A percentile compares a stretch with the other conserved stretches of the same genome.
Conservation (phyloP, 2,329 filamentous ascomycete genomes). For the Elsinoe necatrix region DNA sequence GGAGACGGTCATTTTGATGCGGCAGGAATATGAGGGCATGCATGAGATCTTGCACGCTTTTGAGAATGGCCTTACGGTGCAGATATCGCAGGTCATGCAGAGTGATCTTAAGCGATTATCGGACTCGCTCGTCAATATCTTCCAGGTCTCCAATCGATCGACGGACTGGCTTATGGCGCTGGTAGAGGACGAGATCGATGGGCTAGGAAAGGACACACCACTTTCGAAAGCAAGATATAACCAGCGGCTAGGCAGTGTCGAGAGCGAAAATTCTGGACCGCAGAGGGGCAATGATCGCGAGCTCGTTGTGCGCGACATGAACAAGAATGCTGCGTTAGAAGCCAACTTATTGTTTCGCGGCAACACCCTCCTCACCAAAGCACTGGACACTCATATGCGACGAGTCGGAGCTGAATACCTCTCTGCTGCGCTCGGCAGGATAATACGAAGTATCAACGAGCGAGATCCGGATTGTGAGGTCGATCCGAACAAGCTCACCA, state of each 20-base stretch:
- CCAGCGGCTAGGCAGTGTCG: slow-evolving; percentile 61
- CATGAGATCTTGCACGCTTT: slow-evolving; percentile 80
- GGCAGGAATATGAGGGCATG: slow-evolving; percentile 74
- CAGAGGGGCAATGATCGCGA: slow-evolving; percentile 49
- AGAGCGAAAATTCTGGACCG: slow-evolving; percentile 47
- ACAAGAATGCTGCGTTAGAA: slow-evolving; percentile 71
- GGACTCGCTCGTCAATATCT: slow-evolving; percentile 86
- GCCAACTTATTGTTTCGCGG: slow-evolving; percentile 92
- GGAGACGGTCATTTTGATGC: slow-evolving; percentile 81
- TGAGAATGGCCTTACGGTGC: slow-evolving; percentile 69
- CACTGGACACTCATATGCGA: slow-evolving; percentile 92
- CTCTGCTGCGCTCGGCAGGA: slow-evolving; percentile 76
- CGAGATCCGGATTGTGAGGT: slow-evolving; percentile 90
- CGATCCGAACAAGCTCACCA: slow-evolving; percentile 69
- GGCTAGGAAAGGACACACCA: slow-evolving; percentile 71
- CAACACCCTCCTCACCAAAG: slow-evolving; percentile 87
- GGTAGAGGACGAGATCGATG: slow-evolving; percentile 95
- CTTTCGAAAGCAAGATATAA: slow-evolving; percentile 60
- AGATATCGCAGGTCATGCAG: slow-evolving; percentile 72
- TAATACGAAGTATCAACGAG: slow-evolving; percentile 81
- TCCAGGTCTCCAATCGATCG: slow-evolving; percentile 78
- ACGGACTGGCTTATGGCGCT: slow-evolving; percentile 86
- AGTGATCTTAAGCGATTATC: slow-evolving; percentile 70
- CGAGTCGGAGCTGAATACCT: slow-evolving; percentile 87
- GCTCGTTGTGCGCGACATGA: slow-evolving; percentile 65